These are phyloP conservation scores for Clonostachys chloroleuca DNA, from an alignment of 2,329 filamentous ascomycete species.

Conservation along the genomic window DNA sequence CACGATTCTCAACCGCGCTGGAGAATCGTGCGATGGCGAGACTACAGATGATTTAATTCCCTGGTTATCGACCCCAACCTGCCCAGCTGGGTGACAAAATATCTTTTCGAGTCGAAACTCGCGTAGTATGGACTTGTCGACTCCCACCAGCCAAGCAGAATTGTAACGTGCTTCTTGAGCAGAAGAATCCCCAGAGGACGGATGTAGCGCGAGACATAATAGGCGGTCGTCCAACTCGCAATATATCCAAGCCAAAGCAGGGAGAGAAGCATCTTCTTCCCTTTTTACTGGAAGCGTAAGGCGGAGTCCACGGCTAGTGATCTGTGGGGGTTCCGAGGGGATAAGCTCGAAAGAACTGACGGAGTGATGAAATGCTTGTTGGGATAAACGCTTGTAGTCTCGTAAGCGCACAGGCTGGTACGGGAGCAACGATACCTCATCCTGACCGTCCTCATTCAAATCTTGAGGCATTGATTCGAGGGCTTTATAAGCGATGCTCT, in stretches of 20 bases:
- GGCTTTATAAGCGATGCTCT: not conserved
- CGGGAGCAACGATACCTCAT: not conserved
- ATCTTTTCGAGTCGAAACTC: too few species aligned
- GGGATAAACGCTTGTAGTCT: not conserved
- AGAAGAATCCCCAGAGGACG: not conserved
- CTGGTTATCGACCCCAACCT: too few species aligned
- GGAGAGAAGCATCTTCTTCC: not conserved
- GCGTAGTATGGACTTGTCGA: too few species aligned
- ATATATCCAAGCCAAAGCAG: not conserved
- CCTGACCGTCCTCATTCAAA: not conserved
- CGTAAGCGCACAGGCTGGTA: not conserved
- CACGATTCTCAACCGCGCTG: too few species aligned
- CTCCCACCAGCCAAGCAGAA: not conserved
- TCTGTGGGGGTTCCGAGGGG: not conserved
- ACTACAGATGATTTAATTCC: too few species aligned
- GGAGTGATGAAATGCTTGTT: too few species aligned
- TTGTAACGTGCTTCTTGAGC: not conserved
- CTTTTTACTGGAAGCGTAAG: not conserved
- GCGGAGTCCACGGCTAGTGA: not conserved
- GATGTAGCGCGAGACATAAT: not conserved
- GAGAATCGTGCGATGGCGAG: too few species aligned
- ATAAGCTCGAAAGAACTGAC: not conserved
- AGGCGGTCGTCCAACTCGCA: not conserved
- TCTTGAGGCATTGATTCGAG: not conserved
- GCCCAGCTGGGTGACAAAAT: too few species aligned